A percentile compares a stretch with the other conserved stretches of the same genome.
Conservation (phyloP, 208 protist species). For the Phytomonas sp. region DNA sequence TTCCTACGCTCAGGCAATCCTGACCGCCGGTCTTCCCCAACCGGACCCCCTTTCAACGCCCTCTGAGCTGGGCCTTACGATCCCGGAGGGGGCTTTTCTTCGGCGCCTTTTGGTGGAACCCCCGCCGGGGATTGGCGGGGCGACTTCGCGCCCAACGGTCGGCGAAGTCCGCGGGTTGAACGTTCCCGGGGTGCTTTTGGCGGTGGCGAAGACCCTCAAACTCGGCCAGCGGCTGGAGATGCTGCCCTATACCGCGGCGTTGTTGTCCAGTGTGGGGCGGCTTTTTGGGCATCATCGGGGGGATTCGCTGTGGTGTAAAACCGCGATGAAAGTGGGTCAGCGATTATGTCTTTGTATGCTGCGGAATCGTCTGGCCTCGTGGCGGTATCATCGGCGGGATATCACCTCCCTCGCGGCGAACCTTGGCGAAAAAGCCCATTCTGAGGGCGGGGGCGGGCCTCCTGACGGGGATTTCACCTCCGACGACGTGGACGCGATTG, state of each 20-base stretch:
- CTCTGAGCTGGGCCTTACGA: not conserved
- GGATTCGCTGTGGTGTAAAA: conserved; percentile 79
- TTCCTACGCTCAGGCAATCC: conserved; percentile 26
- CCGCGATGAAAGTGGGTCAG: conserved; percentile 86
- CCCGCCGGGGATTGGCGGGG: not conserved
- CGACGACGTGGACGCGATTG: conserved; percentile 28
- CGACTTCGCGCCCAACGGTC: not conserved
- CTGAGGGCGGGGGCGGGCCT: not conserved
- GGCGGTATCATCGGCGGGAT: conserved; percentile 83
- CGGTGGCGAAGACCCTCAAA: conserved; percentile 90
- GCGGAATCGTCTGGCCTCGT: conserved; percentile 69
- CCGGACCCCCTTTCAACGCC: not conserved
- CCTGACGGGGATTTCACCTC: conserved; percentile 8
- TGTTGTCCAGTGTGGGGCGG: conserved; percentile 34
- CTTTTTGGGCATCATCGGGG: conserved; percentile 11
- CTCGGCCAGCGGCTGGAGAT: conserved; percentile 85
- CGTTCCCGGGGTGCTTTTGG: conserved; percentile 74
- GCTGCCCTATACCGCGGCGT: conserved; percentile 32
- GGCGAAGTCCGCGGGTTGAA: conserved; percentile 9
- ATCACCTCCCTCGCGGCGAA: conserved; percentile 63
- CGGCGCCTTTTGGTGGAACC: not conserved
- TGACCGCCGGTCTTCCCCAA: conserved; percentile 5
- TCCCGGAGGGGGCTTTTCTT: not conserved
- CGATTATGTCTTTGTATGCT: conserved; percentile 87
- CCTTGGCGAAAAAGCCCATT: conserved; percentile 18